A percentile compares a stretch with the other conserved stretches of the same genome.
phyloP scores from a whole-genome alignment of 495 filamentous ascomycete genomes.

The Geoglossum glabrum region DNA sequence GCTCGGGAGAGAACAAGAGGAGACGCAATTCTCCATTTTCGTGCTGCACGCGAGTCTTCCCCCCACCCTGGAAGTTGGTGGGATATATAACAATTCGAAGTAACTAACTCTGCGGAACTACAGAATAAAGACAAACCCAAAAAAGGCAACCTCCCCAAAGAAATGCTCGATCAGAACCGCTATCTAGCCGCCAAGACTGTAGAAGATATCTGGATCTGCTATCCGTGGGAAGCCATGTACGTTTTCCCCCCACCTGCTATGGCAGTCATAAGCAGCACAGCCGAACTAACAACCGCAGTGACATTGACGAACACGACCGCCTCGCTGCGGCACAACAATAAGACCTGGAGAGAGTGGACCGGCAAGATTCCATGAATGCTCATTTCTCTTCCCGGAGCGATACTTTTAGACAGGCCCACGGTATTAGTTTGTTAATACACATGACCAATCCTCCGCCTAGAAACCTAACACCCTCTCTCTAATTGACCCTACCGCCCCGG shows the following conservation, averaged over 20 bases:
- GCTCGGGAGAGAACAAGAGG: slow-evolving; percentile 42
- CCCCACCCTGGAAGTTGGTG: background rate
- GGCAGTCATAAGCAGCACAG: background rate
- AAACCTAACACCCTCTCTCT: no score
- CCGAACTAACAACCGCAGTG: slow-evolving; percentile 23
- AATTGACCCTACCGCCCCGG: no score
- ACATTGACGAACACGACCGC: slow-evolving; percentile 83
- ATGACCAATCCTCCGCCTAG: no score
- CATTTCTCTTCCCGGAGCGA: no score
- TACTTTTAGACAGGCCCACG: no score
- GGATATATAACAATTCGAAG: background rate
- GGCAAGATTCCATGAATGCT: no score
- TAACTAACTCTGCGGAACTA: slow-evolving; percentile 5
- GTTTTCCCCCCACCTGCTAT: slow-evolving; percentile 12
- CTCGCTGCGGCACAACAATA: slow-evolving; percentile 26
- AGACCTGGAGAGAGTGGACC: no score
- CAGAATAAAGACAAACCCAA: slow-evolving; percentile 94
- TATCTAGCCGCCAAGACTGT: slow-evolving; percentile 82
- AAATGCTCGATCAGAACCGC: slow-evolving; percentile 51
- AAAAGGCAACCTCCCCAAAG: slow-evolving; percentile 68
- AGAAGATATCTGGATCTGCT: slow-evolving; percentile 91
- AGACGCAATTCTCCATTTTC: slow-evolving; percentile 81
- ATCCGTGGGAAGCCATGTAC: slow-evolving; percentile 92
- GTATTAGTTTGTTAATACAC: no score
- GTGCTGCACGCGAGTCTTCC: slow-evolving; percentile 73